Evolutionary conservation across 2,329 filamentous ascomycete genomes (phyloP), one percentile per base, ranked within the genome.

Genomic region (Phyllosticta citrichinensis): DNA sequence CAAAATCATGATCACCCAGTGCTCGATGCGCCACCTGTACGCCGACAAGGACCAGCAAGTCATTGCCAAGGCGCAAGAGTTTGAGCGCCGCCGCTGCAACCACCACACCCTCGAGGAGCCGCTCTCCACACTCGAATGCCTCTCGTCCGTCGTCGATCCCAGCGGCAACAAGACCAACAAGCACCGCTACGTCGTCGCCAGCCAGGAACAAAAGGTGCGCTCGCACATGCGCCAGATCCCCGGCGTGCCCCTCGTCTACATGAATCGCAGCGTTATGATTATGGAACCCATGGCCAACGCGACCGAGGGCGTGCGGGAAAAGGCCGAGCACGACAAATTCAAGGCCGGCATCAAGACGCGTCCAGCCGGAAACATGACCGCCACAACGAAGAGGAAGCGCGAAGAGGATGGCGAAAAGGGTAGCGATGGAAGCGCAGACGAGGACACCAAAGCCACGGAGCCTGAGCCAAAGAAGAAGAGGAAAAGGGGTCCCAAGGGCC

Each of bases 1-100:
- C 67, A 96, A 94, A 76, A 87, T 89, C 56, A 87, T 91, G 83
- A 89, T 92, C 65, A 90, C 88, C 20, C 87, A 90, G 76, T 91
- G 88, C 76, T 87, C 84, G 62, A 91, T 92, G 72, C 85, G 88
- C 66, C 87, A 90, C 71, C 81, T 94, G 53, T 93, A 93, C 74
- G 80, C 80, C 19, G 78, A 80, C 58, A 66, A 75, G 61, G 80
- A 82, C 67, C 74, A 79, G 30, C 70, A 77, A n/a, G 81, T 88
- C 57, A 92, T 95, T 68, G 82, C 86, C 54, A 79, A 86, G 65
- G 89, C 89, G 20, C 93, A 94, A 75, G 81, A 79, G 14, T 85
- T 85, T 69, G 89, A 94, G 75, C 83, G 89, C 62, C 79, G 90
- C 58, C 80, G 89, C 62, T 95, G 90, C 71, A 87, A 87, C 52